Conservation (phyloP, 768 basidiomycete species). For the Calocybe cyanea region DNA sequence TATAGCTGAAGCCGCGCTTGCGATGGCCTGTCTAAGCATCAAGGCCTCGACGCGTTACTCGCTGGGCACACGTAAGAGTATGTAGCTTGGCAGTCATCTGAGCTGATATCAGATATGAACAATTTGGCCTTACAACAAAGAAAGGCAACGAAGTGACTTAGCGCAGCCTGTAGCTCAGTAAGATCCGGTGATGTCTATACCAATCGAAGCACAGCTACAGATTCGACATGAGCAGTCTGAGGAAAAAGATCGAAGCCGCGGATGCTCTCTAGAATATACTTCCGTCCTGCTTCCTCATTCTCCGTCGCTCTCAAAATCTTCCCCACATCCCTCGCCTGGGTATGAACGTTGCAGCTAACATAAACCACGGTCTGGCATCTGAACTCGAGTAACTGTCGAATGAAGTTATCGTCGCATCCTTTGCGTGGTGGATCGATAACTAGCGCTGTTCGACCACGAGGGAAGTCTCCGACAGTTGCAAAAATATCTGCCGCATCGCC, state of each 20-base stretch:
- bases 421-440: constrained; percentile 93
- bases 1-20: too few species aligned
- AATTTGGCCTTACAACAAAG: too few species aligned
- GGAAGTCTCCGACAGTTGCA: constrained; percentile 58
- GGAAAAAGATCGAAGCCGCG: constrained; percentile 94
- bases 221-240: constrained; percentile 93
- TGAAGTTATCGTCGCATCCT: constrained; percentile 85
- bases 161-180: neutral
- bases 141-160: too few species aligned
- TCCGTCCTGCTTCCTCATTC: constrained; percentile 32
- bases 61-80: neutral
- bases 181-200: constrained; percentile 14
- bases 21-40: too few species aligned
- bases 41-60: too few species aligned
- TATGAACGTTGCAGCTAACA: constrained; percentile 94
- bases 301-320: constrained; percentile 51
- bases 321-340: constrained; percentile 86
- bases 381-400: constrained; percentile 74
- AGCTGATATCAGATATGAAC: neutral
- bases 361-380: constrained; percentile 72
- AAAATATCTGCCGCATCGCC: constrained; percentile 92
- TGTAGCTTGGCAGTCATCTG: neutral
- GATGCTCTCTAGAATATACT: constrained; percentile 79
- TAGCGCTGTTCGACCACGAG: constrained; percentile 60
- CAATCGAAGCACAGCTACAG: constrained; percentile 64